phyloP scores from a whole-genome alignment of 73 alveolate species.

The Effrenium voratum region DNA sequence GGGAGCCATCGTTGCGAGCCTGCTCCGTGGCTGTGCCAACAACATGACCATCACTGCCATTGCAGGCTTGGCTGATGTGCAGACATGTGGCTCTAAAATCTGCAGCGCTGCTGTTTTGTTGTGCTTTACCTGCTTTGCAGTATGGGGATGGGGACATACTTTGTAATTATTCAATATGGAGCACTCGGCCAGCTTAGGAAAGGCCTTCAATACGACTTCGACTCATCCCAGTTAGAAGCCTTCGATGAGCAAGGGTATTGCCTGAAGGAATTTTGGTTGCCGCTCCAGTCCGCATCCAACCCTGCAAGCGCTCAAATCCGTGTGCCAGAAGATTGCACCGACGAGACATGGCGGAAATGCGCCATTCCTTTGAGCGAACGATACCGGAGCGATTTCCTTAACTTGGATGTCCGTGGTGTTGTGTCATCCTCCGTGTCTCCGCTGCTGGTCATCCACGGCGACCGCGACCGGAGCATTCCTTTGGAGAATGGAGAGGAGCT shows the following conservation, averaged over 20 bases:
- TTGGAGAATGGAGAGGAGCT: conserved; percentile 49
- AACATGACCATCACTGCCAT: conserved; percentile 49
- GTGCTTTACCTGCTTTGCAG: too few relatives aligned
- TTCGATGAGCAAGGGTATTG: conserved; percentile 9
- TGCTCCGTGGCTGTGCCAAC: neutral
- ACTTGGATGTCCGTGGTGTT: neutral
- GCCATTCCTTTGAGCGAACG: neutral
- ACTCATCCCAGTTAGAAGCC: neutral
- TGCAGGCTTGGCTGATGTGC: conserved; percentile 40
- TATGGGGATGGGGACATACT: too few relatives aligned
- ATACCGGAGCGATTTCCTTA: conserved; percentile 45
- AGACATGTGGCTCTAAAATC: neutral
- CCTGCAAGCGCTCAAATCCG: neutral
- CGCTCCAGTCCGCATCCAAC: conserved; percentile 26
- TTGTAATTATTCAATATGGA: too few relatives aligned
- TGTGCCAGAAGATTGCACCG: neutral
- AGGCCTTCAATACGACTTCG: conserved; percentile 60
- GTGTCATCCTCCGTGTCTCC: neutral
- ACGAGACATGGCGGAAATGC: conserved; percentile 4
- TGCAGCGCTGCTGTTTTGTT: too few relatives aligned
- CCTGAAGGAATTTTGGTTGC: conserved; percentile 57
- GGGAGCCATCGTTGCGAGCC: conserved; percentile 67
- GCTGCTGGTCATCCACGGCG: conserved; percentile 54
- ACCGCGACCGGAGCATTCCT: conserved; percentile 74
- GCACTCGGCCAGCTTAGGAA: neutral